Percentiles rank a stretch among this genome's conserved stretches.
These are phyloP conservation scores for Epichloe uncinata DNA, from an alignment of 2,329 filamentous ascomycete genomes.

Conservation along the genomic window DNA sequence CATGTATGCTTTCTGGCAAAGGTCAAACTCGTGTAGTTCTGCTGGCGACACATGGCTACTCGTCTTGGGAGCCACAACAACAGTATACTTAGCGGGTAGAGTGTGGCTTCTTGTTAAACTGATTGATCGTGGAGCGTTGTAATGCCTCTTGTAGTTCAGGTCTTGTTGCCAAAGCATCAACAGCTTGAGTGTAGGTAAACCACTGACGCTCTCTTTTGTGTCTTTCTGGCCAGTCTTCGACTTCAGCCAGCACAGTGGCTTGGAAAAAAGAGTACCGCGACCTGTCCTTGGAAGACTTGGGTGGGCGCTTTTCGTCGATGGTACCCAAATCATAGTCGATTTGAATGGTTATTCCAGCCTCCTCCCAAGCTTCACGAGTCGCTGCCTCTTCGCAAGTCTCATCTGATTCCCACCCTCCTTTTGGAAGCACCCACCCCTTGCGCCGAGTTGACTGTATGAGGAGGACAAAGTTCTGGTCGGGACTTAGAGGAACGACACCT, in stretches of 20 bases:
- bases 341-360: slow-evolving; percentile 80
- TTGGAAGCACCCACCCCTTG: slow-evolving; percentile 91
- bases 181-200: slow-evolving; percentile 78
- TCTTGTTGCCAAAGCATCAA: slow-evolving; percentile 58
- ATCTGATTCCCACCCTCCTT: slow-evolving; percentile 95
- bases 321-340: slow-evolving; percentile 76
- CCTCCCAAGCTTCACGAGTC: slow-evolving; percentile 90
- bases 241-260: slow-evolving; percentile 74
- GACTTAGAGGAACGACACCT: slow-evolving; percentile 79
- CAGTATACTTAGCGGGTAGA: not conserved
- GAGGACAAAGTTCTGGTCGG: slow-evolving; percentile 77
- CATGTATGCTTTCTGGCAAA: not conserved
- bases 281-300: slow-evolving; percentile 53
- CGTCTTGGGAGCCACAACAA: not conserved
- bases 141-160: slow-evolving; percentile 85
- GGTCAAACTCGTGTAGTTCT: not conserved
- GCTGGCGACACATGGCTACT: not conserved
- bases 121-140: slow-evolving; percentile 60
- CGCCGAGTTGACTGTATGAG: slow-evolving; percentile 86
- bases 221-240: slow-evolving; percentile 82
- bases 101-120: slow-evolving; percentile 10
- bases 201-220: slow-evolving; percentile 83
- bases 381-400: slow-evolving; percentile 80
- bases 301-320: slow-evolving; percentile 72
- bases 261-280: slow-evolving; percentile 72